A percentile compares a stretch with the other conserved stretches of the same genome.
Conservation (phyloP, 176 grass and related monocot genomes). For the Saccharum officinarum region DNA sequence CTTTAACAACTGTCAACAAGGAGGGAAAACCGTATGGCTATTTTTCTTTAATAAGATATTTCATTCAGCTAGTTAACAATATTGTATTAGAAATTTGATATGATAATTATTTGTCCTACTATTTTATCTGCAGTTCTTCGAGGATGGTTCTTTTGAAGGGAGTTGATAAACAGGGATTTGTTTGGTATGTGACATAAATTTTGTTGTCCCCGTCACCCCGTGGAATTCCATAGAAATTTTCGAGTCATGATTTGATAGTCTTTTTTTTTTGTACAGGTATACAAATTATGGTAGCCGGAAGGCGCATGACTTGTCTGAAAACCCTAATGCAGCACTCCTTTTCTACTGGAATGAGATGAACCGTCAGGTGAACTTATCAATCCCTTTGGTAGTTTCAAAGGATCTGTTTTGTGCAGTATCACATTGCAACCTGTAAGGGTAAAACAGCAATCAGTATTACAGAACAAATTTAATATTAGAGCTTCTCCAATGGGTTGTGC, state of each 20-base stretch:
- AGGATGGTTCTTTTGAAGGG: slow-evolving; percentile 96
- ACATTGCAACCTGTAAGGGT: not conserved
- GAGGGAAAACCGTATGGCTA: slow-evolving; percentile 75
- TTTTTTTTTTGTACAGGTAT: slow-evolving; percentile 52
- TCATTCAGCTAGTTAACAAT: slow-evolving; percentile 7
- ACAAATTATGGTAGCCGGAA: slow-evolving; percentile 93
- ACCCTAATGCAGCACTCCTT: slow-evolving; percentile 81
- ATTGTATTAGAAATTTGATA: slow-evolving; percentile 3
- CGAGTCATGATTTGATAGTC: slow-evolving; percentile 13
- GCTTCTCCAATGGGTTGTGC: not conserved
- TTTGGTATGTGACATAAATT: slow-evolving; percentile 61
- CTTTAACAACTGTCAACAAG: slow-evolving; percentile 76
- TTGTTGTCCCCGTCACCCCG: not conserved
- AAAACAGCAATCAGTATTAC: not conserved
- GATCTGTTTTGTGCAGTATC: not conserved
- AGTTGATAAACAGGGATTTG: slow-evolving; percentile 72
- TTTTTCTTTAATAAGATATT: slow-evolving; percentile 15
- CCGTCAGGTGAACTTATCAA: slow-evolving; percentile 63
- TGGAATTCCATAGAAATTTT: not conserved
- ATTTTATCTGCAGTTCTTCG: slow-evolving; percentile 63
- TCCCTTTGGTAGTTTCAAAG: not conserved
- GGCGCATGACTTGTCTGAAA: slow-evolving; percentile 74
- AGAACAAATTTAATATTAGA: not conserved
- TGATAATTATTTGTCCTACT: slow-evolving; percentile 10
- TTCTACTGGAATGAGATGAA: slow-evolving; percentile 96